Percentiles rank a stretch among this genome's conserved stretches.
Conservation (phyloP, 2,329 filamentous ascomycete genomes). For the Scedosporium minutisporum region DNA sequence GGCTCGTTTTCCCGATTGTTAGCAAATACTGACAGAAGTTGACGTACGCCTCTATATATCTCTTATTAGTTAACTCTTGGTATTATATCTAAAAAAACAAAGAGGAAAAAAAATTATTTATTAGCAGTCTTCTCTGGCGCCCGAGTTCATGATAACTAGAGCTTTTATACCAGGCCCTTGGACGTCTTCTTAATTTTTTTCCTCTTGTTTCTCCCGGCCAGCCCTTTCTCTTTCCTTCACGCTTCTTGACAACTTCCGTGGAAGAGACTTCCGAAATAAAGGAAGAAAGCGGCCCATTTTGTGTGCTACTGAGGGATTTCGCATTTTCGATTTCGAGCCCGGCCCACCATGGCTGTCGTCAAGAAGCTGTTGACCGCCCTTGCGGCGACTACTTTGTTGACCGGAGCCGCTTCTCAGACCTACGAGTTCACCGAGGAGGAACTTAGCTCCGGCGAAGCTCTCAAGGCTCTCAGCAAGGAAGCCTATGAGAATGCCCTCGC, state of each 20-base stretch:
- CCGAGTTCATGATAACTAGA: background rate
- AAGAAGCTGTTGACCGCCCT: conserved; percentile 5
- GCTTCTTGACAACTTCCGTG: background rate
- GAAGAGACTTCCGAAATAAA: background rate
- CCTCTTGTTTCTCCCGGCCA: background rate
- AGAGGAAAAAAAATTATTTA: background rate
- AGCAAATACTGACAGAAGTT: background rate
- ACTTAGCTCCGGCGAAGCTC: conserved; percentile 15
- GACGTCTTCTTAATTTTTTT: background rate
- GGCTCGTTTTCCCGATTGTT: background rate
- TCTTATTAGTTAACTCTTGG: background rate
- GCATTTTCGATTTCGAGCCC: background rate
- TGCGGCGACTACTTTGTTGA: background rate
- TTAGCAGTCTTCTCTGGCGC: background rate
- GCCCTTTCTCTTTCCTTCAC: background rate
- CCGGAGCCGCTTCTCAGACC: background rate
- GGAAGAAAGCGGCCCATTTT: background rate
- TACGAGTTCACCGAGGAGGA: conserved; percentile 11
- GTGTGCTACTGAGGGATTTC: too few relatives aligned
- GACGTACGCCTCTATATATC: background rate
- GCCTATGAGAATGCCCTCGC: conserved; percentile 16
- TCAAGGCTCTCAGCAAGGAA: conserved; percentile 14
- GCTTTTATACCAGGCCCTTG: background rate
- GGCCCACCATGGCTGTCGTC: background rate
- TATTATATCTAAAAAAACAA: background rate